These are phyloP conservation scores for Rachicladosporium sp. DNA, from an alignment of 2,329 filamentous ascomycete species.

Conservation along the genomic window DNA sequence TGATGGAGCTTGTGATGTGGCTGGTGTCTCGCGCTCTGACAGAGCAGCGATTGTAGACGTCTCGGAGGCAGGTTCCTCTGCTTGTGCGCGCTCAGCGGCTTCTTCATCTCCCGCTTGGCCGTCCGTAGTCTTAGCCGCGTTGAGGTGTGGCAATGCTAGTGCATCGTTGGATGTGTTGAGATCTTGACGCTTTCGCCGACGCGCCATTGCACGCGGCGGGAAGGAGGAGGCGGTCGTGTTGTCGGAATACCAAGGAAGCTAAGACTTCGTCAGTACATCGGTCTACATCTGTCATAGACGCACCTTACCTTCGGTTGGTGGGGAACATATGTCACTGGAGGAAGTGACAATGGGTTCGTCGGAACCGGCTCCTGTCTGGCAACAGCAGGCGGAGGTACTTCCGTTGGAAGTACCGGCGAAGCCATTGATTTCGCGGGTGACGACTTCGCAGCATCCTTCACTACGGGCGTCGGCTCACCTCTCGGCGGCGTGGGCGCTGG, in stretches of 20 bases:
- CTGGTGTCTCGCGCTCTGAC: constrained; percentile 43
- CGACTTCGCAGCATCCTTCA: not conserved
- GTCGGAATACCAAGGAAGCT: constrained; percentile 50
- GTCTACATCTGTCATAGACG: not conserved
- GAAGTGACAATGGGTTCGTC: not conserved
- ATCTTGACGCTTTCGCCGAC: constrained; percentile 32
- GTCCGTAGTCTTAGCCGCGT: constrained; percentile 23
- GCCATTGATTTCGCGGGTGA: not conserved
- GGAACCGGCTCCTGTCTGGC: not conserved
- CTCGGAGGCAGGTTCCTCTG: constrained; percentile 27
- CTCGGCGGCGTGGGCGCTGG: constrained; percentile 10
- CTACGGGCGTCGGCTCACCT: constrained; percentile 2
- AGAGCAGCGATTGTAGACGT: constrained; percentile 32
- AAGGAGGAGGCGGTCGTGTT: constrained; percentile 37
- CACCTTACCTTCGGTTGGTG: not conserved
- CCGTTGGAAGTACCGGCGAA: too few relatives aligned
- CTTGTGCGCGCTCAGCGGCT: constrained; percentile 8
- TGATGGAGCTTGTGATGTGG: constrained; percentile 46
- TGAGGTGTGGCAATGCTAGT: constrained; percentile 36
- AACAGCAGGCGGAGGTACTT: not conserved
- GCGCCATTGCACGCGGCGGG: constrained; percentile 37
- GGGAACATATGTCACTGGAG: not conserved
- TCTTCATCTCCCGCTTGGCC: constrained; percentile 25
- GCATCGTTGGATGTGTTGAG: constrained; percentile 27
- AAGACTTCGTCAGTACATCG: constrained; percentile 1